Conservation (phyloP, 2,329 filamentous ascomycete species). For the Pseudonectria foliicola region DNA sequence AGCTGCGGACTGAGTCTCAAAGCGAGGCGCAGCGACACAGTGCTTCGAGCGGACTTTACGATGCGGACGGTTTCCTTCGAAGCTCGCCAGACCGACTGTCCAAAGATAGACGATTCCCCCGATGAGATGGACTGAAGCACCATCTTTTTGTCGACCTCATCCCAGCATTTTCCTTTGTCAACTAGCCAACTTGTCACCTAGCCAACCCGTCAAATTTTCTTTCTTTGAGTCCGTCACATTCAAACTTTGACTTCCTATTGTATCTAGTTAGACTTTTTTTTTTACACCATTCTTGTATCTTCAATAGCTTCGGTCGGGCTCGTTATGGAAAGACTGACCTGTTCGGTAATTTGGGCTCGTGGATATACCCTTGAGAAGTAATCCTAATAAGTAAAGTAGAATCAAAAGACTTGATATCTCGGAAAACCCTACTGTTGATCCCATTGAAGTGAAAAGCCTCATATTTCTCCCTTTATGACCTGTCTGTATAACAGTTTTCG, state of each 20-base stretch:
- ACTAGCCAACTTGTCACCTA: slow-evolving; percentile 5
- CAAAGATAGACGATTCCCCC: slow-evolving; percentile 16
- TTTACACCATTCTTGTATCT: slow-evolving; percentile 2
- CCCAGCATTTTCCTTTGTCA: slow-evolving; percentile 8
- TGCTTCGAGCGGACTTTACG: slow-evolving; percentile 37
- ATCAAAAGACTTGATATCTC: slow-evolving; percentile 2
- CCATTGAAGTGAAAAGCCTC: no score
- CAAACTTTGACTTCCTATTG: neutral
- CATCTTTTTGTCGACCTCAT: slow-evolving; percentile 2
- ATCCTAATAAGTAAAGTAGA: slow-evolving; percentile 13
- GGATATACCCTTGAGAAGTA: slow-evolving; percentile 18
- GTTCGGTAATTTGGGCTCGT: slow-evolving; percentile 9
- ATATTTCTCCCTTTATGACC: no score
- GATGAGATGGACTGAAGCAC: slow-evolving; percentile 12
- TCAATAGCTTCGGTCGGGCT: slow-evolving; percentile 1
- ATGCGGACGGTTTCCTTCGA: slow-evolving; percentile 39
- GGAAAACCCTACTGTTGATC: neutral
- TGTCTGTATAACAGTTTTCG: neutral
- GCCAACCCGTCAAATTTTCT: slow-evolving; percentile 1
- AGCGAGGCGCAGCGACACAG: slow-evolving; percentile 21
- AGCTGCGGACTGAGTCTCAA: slow-evolving; percentile 18
- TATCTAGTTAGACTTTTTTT: slow-evolving; percentile 5
- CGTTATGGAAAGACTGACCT: slow-evolving; percentile 1
- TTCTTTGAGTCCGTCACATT: slow-evolving; percentile 2
- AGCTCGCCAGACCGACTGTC: slow-evolving; percentile 32